Evolutionary conservation across 2,329 filamentous ascomycete species (phyloP), one percentile per base, ranked within the genome.

Genomic region (Drechslerella stenobrocha): DNA sequence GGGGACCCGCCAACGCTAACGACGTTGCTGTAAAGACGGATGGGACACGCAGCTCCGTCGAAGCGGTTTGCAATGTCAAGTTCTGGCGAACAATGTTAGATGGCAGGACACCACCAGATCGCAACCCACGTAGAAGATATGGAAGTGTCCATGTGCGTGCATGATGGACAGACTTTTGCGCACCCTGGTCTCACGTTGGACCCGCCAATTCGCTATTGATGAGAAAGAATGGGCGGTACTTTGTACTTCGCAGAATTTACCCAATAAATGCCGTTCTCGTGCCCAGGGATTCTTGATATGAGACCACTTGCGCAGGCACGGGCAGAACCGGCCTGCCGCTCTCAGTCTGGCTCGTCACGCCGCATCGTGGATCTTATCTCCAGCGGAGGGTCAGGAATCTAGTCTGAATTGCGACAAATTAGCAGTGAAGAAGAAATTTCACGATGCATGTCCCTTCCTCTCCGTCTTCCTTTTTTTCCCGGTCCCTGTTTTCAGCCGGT

Each of bases 321-420:
- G 34, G 28, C 60, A 47, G 60, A 48, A 65, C 51, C 48, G 53
- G 24, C 56, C 53, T 66, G 48, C 61, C 61, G 61, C 61, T 58
- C 61, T 50, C 37, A 18, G 37, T 18, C 18, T 20, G 4, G 13
- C 37, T 20, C 8, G 37, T n/a, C 37, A 48, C 48, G 58, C 57
- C 48, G 48, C 52, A 42, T 50, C 47, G 48, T 47, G 30, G 34
- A 66, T 59, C 61, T 58, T 48, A 59, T 58, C 48, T 28, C 32
- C 22, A 3, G 4, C 15, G 37, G 6, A 42, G 13, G n/a, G 15
- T 42, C 9, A n/a, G 34, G 3, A 37, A 37, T 11, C 34, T 15
- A 37, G 34, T 4, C 34, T n/a, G n/a, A 18, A 3, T 18, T 5
- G 15, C 37, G n/a, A 18, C 18, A 18, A 42, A 42, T 18, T 18